A percentile compares a stretch with the other conserved stretches of the same genome.
Conservation (phyloP, 768 basidiomycete species). For the Lentinula detonsa region DNA sequence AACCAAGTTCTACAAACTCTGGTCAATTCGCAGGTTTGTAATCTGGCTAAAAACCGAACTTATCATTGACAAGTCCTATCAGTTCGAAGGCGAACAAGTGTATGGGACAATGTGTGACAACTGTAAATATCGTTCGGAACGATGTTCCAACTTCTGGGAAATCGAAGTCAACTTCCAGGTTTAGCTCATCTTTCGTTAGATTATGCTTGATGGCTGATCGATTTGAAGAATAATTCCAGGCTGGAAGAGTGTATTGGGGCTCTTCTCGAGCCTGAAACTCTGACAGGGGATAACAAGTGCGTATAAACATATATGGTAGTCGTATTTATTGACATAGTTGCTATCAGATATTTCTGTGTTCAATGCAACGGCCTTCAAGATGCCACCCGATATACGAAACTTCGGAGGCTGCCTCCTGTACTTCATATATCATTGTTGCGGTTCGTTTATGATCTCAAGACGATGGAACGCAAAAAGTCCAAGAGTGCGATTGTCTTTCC, state of each 20-base stretch:
- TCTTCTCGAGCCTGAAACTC: slow-evolving; percentile 60
- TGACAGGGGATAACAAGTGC: slow-evolving; percentile 85
- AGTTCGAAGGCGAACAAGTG: slow-evolving; percentile 86
- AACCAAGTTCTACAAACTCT: slow-evolving; percentile 57
- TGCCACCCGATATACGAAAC: slow-evolving; percentile 71
- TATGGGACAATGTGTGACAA: slow-evolving; percentile 75
- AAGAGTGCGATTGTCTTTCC: slow-evolving; percentile 83
- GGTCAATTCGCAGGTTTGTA: slow-evolving; percentile 61
- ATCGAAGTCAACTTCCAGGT: slow-evolving; percentile 84
- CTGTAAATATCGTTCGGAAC: slow-evolving; percentile 68
- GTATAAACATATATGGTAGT: slow-evolving; percentile 10
- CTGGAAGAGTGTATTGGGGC: slow-evolving; percentile 70
- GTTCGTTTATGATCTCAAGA: slow-evolving; percentile 81
- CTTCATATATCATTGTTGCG: slow-evolving; percentile 89
- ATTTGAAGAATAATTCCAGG: slow-evolving; percentile 54
- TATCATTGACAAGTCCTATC: slow-evolving; percentile 5
- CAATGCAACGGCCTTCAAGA: slow-evolving; percentile 67
- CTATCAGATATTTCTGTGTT: slow-evolving; percentile 71
- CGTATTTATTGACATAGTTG: not conserved
- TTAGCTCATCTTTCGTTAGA: not conserved
- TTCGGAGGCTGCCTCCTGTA: slow-evolving; percentile 74
- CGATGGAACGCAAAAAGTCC: slow-evolving; percentile 82
- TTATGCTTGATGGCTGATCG: not conserved
- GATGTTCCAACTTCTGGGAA: slow-evolving; percentile 72
- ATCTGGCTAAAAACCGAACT: not conserved